phyloP scores from a whole-genome alignment of 2,329 filamentous ascomycete genomes.

The Arthrocladium fulminans region DNA sequence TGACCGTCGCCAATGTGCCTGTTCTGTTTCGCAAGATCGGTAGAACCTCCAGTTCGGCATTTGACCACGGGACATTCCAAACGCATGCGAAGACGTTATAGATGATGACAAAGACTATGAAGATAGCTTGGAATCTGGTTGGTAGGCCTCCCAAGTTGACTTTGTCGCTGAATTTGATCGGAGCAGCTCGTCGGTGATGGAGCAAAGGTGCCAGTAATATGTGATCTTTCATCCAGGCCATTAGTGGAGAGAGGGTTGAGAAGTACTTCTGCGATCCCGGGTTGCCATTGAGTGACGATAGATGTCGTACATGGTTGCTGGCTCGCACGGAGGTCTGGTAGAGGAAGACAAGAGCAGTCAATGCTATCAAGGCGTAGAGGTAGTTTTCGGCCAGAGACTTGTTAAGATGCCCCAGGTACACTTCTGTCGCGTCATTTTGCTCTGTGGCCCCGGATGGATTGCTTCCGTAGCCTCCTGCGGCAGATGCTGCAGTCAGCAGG shows the following conservation, averaged over 20 bases:
- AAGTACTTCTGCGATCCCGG: constrained; percentile 63
- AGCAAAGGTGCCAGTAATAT: constrained; percentile 45
- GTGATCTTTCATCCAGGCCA: constrained; percentile 59
- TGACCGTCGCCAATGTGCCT: constrained; percentile 35
- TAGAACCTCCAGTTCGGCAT: constrained; percentile 27
- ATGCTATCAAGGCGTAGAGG: constrained; percentile 54
- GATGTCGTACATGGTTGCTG: constrained; percentile 59
- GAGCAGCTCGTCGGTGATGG: constrained; percentile 35
- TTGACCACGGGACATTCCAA: constrained; percentile 34
- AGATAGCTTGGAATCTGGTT: constrained; percentile 37
- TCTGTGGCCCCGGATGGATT: constrained; percentile 2
- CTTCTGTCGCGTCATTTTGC: constrained; percentile 21
- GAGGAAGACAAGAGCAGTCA: constrained; percentile 54
- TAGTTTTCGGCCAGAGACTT: constrained; percentile 52
- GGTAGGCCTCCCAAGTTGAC: constrained; percentile 40
- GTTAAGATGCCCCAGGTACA: constrained; percentile 34
- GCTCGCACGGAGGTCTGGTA: constrained; percentile 58
- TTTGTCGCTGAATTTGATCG: constrained; percentile 36
- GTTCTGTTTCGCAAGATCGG: constrained; percentile 36
- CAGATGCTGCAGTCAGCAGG: constrained; percentile 2
- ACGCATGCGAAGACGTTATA: constrained; percentile 45
- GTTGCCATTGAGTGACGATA: constrained; percentile 69
- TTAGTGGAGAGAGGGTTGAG: constrained; percentile 47
- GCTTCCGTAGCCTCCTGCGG: constrained; percentile 6
- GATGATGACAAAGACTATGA: constrained; percentile 33